These are phyloP conservation scores for Clausena lansium DNA, from an alignment of 345 rosid species.

Conservation along the genomic window DNA sequence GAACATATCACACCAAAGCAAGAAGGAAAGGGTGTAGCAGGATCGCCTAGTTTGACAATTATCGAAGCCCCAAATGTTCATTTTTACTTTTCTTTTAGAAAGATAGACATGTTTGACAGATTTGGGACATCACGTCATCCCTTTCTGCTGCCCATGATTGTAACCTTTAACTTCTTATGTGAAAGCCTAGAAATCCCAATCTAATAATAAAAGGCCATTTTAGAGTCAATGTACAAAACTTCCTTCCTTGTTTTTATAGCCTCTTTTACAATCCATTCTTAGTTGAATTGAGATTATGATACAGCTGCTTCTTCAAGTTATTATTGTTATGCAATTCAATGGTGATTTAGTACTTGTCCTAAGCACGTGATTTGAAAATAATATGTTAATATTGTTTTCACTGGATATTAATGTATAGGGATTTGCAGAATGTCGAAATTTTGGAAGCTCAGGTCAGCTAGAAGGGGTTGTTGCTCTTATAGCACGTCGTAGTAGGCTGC, in stretches of 20 bases:
- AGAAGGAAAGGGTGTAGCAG: not conserved
- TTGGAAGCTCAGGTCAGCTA: slow-evolving; percentile 87
- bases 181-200: not conserved
- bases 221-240: not conserved
- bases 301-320: not conserved
- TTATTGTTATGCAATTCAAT: not conserved
- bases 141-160: not conserved
- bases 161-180: not conserved
- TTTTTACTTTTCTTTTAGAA: not conserved
- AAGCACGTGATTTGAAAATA: slow-evolving; percentile 10
- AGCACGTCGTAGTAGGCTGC: slow-evolving; percentile 97
- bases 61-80: not conserved
- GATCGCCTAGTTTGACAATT: not conserved
- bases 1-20: not conserved
- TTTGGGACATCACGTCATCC: not conserved
- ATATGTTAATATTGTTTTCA: slow-evolving; percentile 43
- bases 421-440: slow-evolving; percentile 89
- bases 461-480: slow-evolving; percentile 90
- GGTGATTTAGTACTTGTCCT: not conserved
- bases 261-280: not conserved
- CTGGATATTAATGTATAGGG: slow-evolving; percentile 81
- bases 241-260: not conserved
- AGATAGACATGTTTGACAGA: not conserved
- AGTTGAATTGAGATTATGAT: slow-evolving; percentile 5
- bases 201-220: not conserved